phyloP scores from a whole-genome alignment of 805 yeast species.

The Spencermartinsiella europaea region DNA sequence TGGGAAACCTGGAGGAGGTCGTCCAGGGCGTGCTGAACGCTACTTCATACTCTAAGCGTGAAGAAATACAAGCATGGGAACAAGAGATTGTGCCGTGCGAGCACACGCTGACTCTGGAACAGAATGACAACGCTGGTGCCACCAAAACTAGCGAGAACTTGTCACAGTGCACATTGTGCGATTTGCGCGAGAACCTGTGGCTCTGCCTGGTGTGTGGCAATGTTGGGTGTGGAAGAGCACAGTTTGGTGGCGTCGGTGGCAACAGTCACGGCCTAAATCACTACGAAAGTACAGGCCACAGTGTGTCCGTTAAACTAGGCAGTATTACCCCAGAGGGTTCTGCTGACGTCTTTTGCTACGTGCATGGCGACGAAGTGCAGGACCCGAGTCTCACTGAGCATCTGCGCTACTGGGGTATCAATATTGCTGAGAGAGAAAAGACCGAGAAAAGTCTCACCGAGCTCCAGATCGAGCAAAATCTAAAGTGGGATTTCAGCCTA shows the following conservation, averaged over 20 bases:
- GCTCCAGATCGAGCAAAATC: conserved; percentile 85
- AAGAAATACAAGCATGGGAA: conserved; percentile 89
- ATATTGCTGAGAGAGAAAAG: conserved; percentile 48
- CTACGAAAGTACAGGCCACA: conserved; percentile 54
- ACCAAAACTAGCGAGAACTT: conserved; percentile 13
- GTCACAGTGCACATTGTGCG: conserved; percentile 35
- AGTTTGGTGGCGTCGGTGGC: conserved; percentile 92
- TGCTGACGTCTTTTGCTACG: conserved; percentile 84
- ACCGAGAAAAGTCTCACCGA: conserved; percentile 88
- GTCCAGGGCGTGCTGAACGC: conserved; percentile 48
- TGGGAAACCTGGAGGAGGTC: conserved; percentile 25
- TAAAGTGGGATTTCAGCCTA: conserved; percentile 89
- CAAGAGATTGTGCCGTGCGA: conserved; percentile 76
- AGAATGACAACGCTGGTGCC: conserved; percentile 32
- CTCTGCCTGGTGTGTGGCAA: conserved; percentile 85
- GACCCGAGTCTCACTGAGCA: conserved; percentile 53
- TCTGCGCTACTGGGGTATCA: conserved; percentile 61
- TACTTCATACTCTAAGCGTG: conserved; percentile 51
- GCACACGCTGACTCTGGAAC: conserved; percentile 59
- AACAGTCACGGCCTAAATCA: conserved; percentile 85
- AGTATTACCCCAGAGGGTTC: conserved; percentile 68
- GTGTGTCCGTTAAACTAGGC: conserved; percentile 86
- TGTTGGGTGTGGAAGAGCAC: conserved; percentile 93
- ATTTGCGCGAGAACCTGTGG: conserved; percentile 77
- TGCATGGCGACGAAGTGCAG: conserved; percentile 81